phyloP scores from a whole-genome alignment of 2,329 filamentous ascomycete species.

The Epichloe glyceriae region DNA sequence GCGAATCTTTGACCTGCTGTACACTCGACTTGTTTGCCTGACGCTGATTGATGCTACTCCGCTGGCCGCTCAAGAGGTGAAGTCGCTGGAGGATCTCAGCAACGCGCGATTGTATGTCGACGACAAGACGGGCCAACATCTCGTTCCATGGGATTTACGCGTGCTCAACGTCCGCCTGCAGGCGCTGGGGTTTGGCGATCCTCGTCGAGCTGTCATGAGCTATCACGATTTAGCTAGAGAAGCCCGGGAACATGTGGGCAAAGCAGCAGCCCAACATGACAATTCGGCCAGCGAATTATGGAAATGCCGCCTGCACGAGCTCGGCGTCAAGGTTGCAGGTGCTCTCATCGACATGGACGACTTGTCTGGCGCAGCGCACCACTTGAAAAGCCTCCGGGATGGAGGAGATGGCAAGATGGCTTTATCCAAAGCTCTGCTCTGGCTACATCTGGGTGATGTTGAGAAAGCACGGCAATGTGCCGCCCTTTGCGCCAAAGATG shows the following conservation, averaged over 20 bases:
- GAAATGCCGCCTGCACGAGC: conserved; percentile 58
- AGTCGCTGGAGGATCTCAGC: conserved; percentile 49
- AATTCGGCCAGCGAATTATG: conserved; percentile 50
- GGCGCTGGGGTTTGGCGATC: conserved; percentile 74
- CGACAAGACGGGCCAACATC: conserved; percentile 40
- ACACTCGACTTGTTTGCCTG: conserved; percentile 70
- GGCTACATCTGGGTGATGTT: conserved; percentile 67
- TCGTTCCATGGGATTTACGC: conserved; percentile 80
- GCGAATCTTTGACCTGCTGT: conserved; percentile 64
- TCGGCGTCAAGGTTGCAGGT: conserved; percentile 55
- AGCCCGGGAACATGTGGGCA: conserved; percentile 48
- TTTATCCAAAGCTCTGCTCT: conserved; percentile 51
- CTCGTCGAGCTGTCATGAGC: conserved; percentile 71
- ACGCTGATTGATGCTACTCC: conserved; percentile 61
- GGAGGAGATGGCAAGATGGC: conserved; percentile 27
- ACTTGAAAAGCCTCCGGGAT: conserved; percentile 48
- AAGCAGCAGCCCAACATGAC: conserved; percentile 30
- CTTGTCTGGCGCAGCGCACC: conserved; percentile 61
- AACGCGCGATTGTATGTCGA: conserved; percentile 42
- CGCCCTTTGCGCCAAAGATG: conserved; percentile 11
- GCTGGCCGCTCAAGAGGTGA: conserved; percentile 56
- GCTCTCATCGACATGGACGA: conserved; percentile 81
- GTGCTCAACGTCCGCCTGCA: conserved; percentile 74
- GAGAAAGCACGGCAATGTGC: conserved; percentile 50
- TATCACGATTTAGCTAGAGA: conserved; percentile 81